These are phyloP conservation scores for Nicotiana benthamiana DNA, from an alignment of 257 asterid genomes.

Conservation along the genomic window DNA sequence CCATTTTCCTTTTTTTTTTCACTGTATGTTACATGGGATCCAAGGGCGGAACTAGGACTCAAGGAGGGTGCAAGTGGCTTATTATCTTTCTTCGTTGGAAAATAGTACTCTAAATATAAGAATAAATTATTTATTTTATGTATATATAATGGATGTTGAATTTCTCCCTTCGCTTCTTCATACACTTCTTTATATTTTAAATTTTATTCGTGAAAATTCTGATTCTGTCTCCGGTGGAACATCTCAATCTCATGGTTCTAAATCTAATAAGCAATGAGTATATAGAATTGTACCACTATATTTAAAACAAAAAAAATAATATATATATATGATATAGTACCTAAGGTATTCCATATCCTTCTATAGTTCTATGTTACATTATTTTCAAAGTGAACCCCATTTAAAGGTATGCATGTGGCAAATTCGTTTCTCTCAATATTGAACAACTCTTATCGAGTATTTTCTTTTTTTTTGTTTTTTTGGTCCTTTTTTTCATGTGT, in stretches of 20 bases:
- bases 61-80: no score
- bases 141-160: no score
- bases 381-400: conserved; percentile 25
- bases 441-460: neutral
- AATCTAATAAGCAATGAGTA: conserved; percentile 10
- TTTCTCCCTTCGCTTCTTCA: no score
- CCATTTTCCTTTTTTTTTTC: neutral
- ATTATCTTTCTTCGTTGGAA: no score
- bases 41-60: neutral
- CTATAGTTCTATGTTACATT: conserved; percentile 21
- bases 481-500: neutral
- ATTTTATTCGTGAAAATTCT: no score
- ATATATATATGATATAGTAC: neutral
- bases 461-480: neutral
- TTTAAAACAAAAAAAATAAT: neutral
- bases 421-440: neutral
- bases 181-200: no score
- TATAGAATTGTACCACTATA: neutral
- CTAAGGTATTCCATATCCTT: conserved; percentile 2
- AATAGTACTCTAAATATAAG: no score
- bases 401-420: conserved; percentile 15
- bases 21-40: conserved; percentile 10
- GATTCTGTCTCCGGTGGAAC: neutral
- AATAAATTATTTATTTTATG: no score
- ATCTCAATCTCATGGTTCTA: neutral